Percentiles rank a stretch among this genome's conserved stretches.
Evolutionary conservation across 768 basidiomycete species (phyloP).

Genomic region (Russula emetica): DNA sequence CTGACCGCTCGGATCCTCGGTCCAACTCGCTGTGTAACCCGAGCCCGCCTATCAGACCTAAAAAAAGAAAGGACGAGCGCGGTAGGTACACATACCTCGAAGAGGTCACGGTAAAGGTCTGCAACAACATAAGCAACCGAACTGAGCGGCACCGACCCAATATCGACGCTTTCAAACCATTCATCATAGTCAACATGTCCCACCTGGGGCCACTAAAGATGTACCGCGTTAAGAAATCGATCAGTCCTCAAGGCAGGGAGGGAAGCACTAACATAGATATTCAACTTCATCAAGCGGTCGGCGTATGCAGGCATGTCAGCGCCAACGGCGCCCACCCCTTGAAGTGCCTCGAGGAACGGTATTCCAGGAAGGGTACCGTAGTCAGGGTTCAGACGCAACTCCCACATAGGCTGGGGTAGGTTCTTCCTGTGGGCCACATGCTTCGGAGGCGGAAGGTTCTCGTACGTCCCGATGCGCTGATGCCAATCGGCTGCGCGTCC

Average conservation of each 20-base stretch:
- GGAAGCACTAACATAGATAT: conserved; percentile 7
- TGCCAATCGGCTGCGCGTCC: conserved; percentile 25
- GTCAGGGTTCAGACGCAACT: conserved; percentile 15
- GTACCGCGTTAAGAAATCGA: not conserved
- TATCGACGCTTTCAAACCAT: conserved; percentile 18
- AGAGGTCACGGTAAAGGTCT: conserved; percentile 11
- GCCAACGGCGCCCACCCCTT: conserved; percentile 8
- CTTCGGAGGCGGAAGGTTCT: conserved; percentile 16
- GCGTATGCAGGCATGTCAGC: conserved; percentile 7
- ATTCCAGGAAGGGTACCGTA: conserved; percentile 19
- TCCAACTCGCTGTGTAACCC: conserved; percentile 16
- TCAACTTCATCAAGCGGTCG: not conserved
- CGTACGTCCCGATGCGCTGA: conserved; percentile 10
- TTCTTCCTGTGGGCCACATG: not conserved
- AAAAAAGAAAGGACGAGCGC: not conserved
- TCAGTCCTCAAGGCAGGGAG: not conserved
- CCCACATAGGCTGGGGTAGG: conserved; percentile 17
- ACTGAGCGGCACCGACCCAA: conserved; percentile 9
- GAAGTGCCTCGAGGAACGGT: conserved; percentile 22
- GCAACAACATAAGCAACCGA: conserved; percentile 10
- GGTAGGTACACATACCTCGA: conserved; percentile 1
- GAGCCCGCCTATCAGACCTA: not conserved
- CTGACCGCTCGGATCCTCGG: conserved; percentile 2
- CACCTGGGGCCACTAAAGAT: conserved; percentile 13
- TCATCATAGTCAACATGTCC: conserved; percentile 18